These are phyloP conservation scores for Colletotrichum trifolii DNA, from an alignment of 2,329 filamentous ascomycete genomes.

Conservation along the genomic window DNA sequence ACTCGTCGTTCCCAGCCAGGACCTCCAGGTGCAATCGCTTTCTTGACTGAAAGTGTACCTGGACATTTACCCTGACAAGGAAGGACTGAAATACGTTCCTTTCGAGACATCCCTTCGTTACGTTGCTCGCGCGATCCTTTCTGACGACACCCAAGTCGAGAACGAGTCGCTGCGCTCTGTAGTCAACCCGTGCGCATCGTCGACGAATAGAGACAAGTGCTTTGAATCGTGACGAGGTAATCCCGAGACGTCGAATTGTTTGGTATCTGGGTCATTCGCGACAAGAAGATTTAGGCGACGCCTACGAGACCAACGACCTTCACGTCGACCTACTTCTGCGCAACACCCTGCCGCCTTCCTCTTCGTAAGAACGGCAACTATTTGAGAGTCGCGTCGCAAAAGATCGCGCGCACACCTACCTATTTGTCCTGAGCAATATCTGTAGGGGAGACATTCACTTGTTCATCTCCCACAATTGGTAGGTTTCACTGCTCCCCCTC, in stretches of 20 bases:
- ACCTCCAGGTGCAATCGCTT: conserved; percentile 20
- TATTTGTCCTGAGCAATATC: conserved; percentile 47
- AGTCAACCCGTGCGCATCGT: conserved; percentile 34
- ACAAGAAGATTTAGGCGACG: conserved; percentile 24
- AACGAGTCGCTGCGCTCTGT: conserved; percentile 38
- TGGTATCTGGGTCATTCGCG: conserved; percentile 36
- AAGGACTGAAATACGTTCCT: conserved; percentile 58
- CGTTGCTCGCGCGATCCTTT: conserved; percentile 32
- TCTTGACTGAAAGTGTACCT: conserved; percentile 34
- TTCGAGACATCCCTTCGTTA: conserved; percentile 34
- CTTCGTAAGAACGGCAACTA: conserved; percentile 6
- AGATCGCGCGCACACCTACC: conserved; percentile 5
- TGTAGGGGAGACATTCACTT: conserved; percentile 96
- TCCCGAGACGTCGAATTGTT: conserved; percentile 35
- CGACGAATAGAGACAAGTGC: conserved; percentile 38
- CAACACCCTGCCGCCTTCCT: conserved; percentile 8
- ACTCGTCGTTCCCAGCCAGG: conserved; percentile 22
- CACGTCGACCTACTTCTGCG: conserved; percentile 30
- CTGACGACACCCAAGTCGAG: conserved; percentile 36
- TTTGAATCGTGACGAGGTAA: conserved; percentile 36
- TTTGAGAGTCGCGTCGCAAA: conserved; percentile 13
- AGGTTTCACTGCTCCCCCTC: conserved; percentile 46
- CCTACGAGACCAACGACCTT: conserved; percentile 30
- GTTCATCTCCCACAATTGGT: conserved; percentile 90
- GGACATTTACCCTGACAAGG: conserved; percentile 37